Conservation (phyloP, 495 filamentous ascomycete species). For the Penicillium taxi region DNA sequence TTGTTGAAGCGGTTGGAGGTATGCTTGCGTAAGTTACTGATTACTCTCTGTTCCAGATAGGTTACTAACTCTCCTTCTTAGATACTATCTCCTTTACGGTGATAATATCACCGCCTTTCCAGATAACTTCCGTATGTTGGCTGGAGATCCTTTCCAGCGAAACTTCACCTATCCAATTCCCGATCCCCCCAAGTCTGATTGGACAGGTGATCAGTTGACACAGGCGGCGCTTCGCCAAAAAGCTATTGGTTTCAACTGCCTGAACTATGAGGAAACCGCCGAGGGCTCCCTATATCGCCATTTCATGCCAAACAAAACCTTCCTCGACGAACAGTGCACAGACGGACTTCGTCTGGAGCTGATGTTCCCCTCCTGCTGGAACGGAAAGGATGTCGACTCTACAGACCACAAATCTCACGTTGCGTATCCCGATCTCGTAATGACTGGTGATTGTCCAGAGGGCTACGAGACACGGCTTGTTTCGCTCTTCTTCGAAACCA, state of each 20-base stretch:
- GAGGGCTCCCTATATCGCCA: slow-evolving; percentile 75
- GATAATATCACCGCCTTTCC: slow-evolving; percentile 71
- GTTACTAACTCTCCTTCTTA: slow-evolving; percentile 16
- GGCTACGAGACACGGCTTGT: slow-evolving; percentile 63
- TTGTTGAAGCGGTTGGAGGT: slow-evolving; percentile 49
- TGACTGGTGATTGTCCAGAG: slow-evolving; percentile 66
- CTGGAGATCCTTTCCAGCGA: slow-evolving; percentile 61
- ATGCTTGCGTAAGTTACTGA: slow-evolving; percentile 45
- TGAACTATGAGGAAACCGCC: slow-evolving; percentile 55
- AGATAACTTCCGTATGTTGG: slow-evolving; percentile 72
- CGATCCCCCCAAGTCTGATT: slow-evolving; percentile 66
- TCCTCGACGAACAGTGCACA: slow-evolving; percentile 63
- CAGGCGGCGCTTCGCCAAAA: slow-evolving; percentile 68
- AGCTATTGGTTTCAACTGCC: slow-evolving; percentile 86
- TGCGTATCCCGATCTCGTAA: slow-evolving; percentile 67
- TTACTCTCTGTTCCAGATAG: background rate
- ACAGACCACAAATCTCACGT: slow-evolving; percentile 63
- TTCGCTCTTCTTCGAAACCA: slow-evolving; percentile 79
- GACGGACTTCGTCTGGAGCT: slow-evolving; percentile 76
- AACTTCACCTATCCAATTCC: slow-evolving; percentile 63
- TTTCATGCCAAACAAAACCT: slow-evolving; percentile 69
- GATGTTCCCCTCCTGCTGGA: slow-evolving; percentile 91
- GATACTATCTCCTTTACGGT: slow-evolving; percentile 67
- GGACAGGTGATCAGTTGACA: slow-evolving; percentile 49
- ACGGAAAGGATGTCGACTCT: slow-evolving; percentile 58